Evolutionary conservation across 2,329 filamentous ascomycete genomes (phyloP).

Genomic region (Rhynchosporium agropyri): DNA sequence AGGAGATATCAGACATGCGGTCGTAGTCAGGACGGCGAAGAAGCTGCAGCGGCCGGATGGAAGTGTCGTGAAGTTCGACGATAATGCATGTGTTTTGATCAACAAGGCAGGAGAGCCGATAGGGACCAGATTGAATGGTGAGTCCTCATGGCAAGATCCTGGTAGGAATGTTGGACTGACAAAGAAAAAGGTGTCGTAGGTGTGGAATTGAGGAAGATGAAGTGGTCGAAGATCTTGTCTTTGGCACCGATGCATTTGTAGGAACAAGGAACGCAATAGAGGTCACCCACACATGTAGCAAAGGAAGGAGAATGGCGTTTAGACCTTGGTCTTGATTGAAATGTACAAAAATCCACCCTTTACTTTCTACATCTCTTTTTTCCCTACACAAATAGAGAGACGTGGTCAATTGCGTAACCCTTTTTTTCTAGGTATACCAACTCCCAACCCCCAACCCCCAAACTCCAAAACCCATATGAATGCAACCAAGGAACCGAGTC

Average conservation of each 20-base stretch:
- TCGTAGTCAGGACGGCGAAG: constrained; percentile 90
- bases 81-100: constrained; percentile 96
- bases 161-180: constrained; percentile 24
- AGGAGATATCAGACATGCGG: constrained; percentile 94
- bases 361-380: constrained; percentile 1
- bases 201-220: constrained; percentile 82
- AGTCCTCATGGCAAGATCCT: constrained; percentile 36
- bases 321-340: constrained; percentile 26
- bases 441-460: neutral
- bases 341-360: constrained; percentile 25
- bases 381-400: neutral
- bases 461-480: constrained; percentile 25
- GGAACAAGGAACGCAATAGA: constrained; percentile 28
- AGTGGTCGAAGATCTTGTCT: constrained; percentile 98
- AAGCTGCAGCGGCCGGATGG: constrained; percentile 86
- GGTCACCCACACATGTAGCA: constrained; percentile 33
- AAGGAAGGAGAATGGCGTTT: constrained; percentile 34
- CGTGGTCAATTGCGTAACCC: constrained; percentile 21
- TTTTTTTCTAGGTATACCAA: constrained; percentile 19
- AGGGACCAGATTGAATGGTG: constrained; percentile 84
- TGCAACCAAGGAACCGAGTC: constrained; percentile 17
- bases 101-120: constrained; percentile 97
- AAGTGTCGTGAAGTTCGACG: constrained; percentile 88
- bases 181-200: constrained; percentile 73
- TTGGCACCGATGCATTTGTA: constrained; percentile 84